A percentile compares a stretch with the other conserved stretches of the same genome.
Evolutionary conservation across 2,329 filamentous ascomycete species (phyloP).

Genomic region (Fusarium euwallaceae): DNA sequence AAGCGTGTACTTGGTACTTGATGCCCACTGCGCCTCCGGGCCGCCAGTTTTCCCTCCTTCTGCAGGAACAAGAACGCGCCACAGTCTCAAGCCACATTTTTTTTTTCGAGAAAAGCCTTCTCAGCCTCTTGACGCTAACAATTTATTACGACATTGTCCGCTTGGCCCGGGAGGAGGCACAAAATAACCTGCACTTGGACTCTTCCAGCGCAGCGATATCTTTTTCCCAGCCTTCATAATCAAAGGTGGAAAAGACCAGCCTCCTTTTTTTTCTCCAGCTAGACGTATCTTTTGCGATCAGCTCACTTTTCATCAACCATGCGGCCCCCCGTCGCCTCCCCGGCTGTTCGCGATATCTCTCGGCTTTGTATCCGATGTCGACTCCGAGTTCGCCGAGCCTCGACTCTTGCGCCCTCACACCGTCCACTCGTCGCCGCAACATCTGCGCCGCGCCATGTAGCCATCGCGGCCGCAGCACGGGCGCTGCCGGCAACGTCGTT

Average conservation of each 20-base stretch:
- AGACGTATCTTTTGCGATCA: not conserved
- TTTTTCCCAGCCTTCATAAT: not conserved
- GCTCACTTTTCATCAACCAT: conserved; percentile 30
- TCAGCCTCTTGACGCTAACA: not conserved
- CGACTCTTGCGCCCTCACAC: conserved; percentile 37
- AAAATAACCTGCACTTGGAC: not conserved
- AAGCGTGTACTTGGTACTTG: not conserved
- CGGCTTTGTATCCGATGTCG: conserved; percentile 53
- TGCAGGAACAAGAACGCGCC: not conserved
- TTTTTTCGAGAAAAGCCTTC: not conserved
- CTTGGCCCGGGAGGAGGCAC: not conserved
- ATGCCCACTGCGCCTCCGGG: not conserved
- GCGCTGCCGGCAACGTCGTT: not conserved
- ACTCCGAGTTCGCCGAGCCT: conserved; percentile 46
- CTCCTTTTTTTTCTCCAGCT: not conserved
- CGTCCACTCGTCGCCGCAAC: conserved; percentile 24
- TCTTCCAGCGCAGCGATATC: not conserved
- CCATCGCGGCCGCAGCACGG: conserved; percentile 11
- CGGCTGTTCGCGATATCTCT: conserved; percentile 45
- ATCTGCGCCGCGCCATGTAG: conserved; percentile 9
- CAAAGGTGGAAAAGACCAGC: not conserved
- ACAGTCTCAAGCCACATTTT: not conserved
- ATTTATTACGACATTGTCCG: conserved; percentile 1
- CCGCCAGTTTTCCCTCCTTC: not conserved
- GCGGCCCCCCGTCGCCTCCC: conserved; percentile 45